Evolutionary conservation across 352 stramenopile species (phyloP), one percentile per base, ranked within the genome.

Genomic region (Globisporangium barbulae): DNA sequence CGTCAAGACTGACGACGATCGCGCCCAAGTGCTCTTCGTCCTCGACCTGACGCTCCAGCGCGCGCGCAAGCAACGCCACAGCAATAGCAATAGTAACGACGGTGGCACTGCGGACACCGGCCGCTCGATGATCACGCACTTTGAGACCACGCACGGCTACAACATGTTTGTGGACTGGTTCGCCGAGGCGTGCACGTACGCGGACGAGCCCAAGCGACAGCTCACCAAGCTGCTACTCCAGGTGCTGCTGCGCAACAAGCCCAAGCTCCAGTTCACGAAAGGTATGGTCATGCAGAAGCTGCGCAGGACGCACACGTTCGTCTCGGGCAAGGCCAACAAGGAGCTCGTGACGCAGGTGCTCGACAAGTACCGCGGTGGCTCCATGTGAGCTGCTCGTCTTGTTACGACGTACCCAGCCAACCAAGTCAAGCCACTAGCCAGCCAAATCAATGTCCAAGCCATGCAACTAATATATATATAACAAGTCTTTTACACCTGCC

Each of bases 81-180:
- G 21, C 52, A 59, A 5, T 33, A 9, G 12, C 13, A 59, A 19
- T 15, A 45, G 9, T 12, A 63, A 33, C 17, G 41, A 59, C 21
- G 21, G 48, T 25, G 30, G 28, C 37, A 64, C 61, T 19, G 22
- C 56, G 25, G 39, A 37, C 19, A 31, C 44, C 39, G 50, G 44
- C 2, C 56, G 63, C 5, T 69, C 76, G 21, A 61, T 78, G 57
- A 65, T 79, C 30, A 57, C 70, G 5, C 68, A 63, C 8, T 93
- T 93, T 54, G 84, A 93, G 63, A 67, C 75, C 49, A 69, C 74
- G 37, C 64, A 74, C 22, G 84, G 84, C 55, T 91, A 88, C 60
- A 75, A 76, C 1, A 52, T 83, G 54, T 56, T 93, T 19, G 60
- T 78, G 12, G 70, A 85, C 17, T 93, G 84, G 84, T 78, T 90